Conservation (phyloP, 2,329 filamentous ascomycete species). For the Alternaria conjuncta region DNA sequence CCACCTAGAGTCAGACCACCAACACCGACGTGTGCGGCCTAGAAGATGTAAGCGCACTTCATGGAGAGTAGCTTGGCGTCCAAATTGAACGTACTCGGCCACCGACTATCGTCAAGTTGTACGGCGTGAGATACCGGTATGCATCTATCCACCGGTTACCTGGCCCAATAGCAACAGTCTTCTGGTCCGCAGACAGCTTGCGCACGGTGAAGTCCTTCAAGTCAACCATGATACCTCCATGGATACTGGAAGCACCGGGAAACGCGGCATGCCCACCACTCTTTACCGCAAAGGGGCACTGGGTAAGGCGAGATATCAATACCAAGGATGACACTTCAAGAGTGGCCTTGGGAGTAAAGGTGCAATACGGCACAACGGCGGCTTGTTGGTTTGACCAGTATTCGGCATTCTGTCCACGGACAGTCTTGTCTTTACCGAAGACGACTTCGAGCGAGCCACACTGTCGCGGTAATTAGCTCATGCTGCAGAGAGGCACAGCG, state of each 20-base stretch:
- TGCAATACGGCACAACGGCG: background rate
- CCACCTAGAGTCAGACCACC: slow-evolving; percentile 10
- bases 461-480: background rate
- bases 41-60: background rate
- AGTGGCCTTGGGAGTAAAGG: background rate
- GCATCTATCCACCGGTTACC: background rate
- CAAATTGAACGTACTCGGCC: background rate
- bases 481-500: background rate
- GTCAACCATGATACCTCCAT: background rate
- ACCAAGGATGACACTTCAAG: background rate
- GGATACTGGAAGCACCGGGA: background rate
- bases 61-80: background rate
- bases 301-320: background rate
- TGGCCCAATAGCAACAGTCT: background rate
- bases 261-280: background rate
- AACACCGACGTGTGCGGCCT: background rate
- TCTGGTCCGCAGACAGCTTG: background rate
- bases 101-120: background rate
- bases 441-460: background rate
- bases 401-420: background rate
- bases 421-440: background rate
- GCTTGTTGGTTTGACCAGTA: background rate
- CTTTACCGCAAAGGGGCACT: background rate
- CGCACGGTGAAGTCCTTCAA: background rate
- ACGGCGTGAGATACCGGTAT: background rate